Evolutionary conservation across 1,284 basidiomycete genomes (phyloP), one percentile per base, ranked within the genome.

Genomic region (Ganoderma multipileum): DNA sequence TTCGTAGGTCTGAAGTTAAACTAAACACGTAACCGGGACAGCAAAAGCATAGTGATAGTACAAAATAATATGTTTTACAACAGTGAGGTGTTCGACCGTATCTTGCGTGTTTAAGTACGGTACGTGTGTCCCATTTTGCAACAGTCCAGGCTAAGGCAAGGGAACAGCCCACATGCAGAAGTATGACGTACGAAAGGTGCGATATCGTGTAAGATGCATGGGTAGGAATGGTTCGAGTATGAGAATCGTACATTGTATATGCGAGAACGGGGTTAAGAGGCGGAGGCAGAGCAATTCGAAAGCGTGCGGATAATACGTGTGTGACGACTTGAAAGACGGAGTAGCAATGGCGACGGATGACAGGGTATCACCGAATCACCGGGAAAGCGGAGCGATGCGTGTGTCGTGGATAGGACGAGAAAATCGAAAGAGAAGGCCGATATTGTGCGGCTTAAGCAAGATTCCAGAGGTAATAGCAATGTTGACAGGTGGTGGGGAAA

Each of bases 361-460:
- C 47, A 50, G 47, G 44, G 47, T 50, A 50, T 50, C 47, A 50
- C 47, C 47, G 47, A 26, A 26, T 50, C 47, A 50, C 47, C 47
- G 23, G 47, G 47, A 50, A 50, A 50, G 23, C 23, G 47, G 47
- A 26, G 26, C 23, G 47, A 50, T 50, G 14, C 47, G 47, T n/a
- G 11, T 50, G 23, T 26, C 23, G 5, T 50, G 23, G 47, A 26
- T 20, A 47, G 44, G n/a, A 1, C 9, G 9, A 8, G 23, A 26
- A 50, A 23, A 50, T 23, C 38, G 11, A 26, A 50, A 26, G 9
- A 50, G 20, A 50, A 26, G 47, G 23, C 23, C 9, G 3, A 11
- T 26, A 23, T 14, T 12, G 23, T 4, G 23, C 11, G 23, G 47
- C 47, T 26, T 3, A 50, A 23, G 47, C 47, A 50, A 14, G 23